Evolutionary conservation across 2,329 filamentous ascomycete genomes (phyloP).

Genomic region (Sarocladium strictum): DNA sequence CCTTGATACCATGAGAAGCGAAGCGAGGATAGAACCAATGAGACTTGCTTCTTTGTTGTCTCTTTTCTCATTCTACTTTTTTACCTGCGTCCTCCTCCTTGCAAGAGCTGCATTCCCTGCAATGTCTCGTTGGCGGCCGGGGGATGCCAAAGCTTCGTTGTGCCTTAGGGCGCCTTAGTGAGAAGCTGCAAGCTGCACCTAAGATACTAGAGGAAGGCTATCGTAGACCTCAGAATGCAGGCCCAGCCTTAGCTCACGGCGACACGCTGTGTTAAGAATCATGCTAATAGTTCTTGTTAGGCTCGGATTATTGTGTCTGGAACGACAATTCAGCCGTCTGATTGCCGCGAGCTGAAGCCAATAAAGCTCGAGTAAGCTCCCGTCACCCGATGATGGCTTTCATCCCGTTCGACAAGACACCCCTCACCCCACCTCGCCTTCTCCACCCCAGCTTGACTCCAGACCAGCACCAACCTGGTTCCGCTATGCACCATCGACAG

Average conservation of each 20-base stretch:
- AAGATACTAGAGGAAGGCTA: too few relatives aligned
- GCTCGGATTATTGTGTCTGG: too few relatives aligned
- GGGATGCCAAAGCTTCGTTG: background rate
- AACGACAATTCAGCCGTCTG: background rate
- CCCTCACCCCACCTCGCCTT: background rate
- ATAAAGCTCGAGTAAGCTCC: constrained; percentile 1
- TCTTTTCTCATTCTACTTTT: background rate
- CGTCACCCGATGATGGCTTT: background rate
- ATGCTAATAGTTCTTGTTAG: too few relatives aligned
- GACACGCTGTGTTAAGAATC: too few relatives aligned
- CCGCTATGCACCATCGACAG: background rate
- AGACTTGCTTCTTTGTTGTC: constrained; percentile 5
- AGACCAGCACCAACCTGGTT: background rate
- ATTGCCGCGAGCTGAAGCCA: background rate
- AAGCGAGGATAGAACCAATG: background rate
- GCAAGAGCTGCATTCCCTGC: background rate
- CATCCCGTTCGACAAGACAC: background rate
- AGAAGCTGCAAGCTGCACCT: too few relatives aligned
- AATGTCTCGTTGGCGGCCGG: background rate
- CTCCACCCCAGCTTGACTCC: background rate
- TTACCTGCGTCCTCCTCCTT: background rate
- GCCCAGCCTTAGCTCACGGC: too few relatives aligned
- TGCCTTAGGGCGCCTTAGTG: background rate
- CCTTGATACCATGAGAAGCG: background rate
- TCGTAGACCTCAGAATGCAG: too few relatives aligned